These are phyloP conservation scores for Ichthyophthirius multifiliis DNA, from an alignment of 169 alveolate genomes.

Conservation along the genomic window DNA sequence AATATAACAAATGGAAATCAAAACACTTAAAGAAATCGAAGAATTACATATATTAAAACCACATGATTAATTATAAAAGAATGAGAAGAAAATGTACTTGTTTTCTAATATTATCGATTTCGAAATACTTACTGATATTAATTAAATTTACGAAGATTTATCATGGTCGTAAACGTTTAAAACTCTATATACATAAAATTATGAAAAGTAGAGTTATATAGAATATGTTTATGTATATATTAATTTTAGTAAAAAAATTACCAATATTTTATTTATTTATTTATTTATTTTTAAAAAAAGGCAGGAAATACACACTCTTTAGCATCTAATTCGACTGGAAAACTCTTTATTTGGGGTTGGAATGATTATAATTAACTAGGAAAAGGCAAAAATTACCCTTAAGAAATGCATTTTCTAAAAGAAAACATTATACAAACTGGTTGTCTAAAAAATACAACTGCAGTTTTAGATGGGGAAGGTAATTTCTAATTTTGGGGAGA, in stretches of 20 bases:
- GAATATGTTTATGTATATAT: not conserved
- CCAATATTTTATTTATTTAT: not conserved
- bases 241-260: too few relatives aligned
- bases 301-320: not conserved
- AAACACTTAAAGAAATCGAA: too few relatives aligned
- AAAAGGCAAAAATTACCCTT: too few relatives aligned
- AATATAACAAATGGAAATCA: too few relatives aligned
- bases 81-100: slow-evolving; percentile 6
- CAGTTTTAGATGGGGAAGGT: too few relatives aligned
- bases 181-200: not conserved
- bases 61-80: too few relatives aligned
- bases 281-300: not conserved
- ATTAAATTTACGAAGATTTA: not conserved
- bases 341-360: slow-evolving; percentile 4
- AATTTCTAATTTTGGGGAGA: too few relatives aligned
- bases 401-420: too few relatives aligned
- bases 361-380: not conserved
- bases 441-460: too few relatives aligned
- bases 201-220: not conserved
- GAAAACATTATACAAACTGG: too few relatives aligned
- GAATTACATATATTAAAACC: too few relatives aligned
- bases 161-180: not conserved
- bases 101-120: not conserved
- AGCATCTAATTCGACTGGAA: slow-evolving; percentile 14
- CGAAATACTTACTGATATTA: not conserved